phyloP scores from a whole-genome alignment of 106 monocot species.

The Platanthera guangdongensis region DNA sequence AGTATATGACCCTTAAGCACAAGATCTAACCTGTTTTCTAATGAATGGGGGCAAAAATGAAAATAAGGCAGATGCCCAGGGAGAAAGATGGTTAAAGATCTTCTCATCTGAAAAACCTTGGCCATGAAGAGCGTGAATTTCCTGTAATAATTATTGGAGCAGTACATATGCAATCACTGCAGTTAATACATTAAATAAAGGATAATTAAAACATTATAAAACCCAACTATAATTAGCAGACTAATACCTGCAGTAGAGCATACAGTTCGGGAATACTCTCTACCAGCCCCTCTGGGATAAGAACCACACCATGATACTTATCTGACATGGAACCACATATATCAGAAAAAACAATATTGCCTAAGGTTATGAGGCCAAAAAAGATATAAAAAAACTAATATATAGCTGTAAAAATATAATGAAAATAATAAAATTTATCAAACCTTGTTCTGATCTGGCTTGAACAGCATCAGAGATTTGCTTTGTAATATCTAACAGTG shows the following conservation, averaged over 20 bases:
- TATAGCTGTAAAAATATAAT: background rate
- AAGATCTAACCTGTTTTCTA: constrained; percentile 41
- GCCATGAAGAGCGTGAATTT: constrained; percentile 60
- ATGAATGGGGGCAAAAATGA: constrained; percentile 67
- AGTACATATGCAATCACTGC: background rate
- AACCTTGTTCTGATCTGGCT: constrained; percentile 44
- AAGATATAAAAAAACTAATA: background rate
- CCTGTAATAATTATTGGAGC: constrained; percentile 26
- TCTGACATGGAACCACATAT: constrained; percentile 18
- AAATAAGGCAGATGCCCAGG: constrained; percentile 78
- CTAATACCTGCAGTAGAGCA: constrained; percentile 71
- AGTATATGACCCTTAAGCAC: background rate
- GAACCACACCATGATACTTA: constrained; percentile 66
- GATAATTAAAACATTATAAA: background rate
- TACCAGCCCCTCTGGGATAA: constrained; percentile 74
- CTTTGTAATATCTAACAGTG: constrained; percentile 48
- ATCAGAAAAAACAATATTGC: background rate
- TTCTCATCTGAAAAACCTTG: constrained; percentile 40
- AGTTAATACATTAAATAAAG: background rate
- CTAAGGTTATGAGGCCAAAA: background rate
- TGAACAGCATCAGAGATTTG: constrained; percentile 51
- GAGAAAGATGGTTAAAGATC: constrained; percentile 54
- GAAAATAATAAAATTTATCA: background rate
- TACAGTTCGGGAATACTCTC: constrained; percentile 78
- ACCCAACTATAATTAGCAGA: background rate